Base-by-base conservation (phyloP, 2,329 filamentous ascomycete species). In the Colletotrichum musicola region DNA sequence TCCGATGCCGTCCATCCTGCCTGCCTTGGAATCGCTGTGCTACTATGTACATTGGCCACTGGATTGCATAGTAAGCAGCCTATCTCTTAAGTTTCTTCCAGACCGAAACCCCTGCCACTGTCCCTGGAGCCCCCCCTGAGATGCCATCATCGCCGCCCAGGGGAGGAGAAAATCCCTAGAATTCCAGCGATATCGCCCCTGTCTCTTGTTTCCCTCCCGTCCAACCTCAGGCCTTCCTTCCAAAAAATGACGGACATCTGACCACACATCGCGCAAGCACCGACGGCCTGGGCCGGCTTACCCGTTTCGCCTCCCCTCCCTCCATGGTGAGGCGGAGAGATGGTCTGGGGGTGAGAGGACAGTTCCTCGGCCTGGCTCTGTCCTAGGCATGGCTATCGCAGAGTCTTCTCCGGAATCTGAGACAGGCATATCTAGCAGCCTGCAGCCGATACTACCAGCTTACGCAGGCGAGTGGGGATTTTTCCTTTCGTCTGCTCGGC, bases 121-220 rank as follows among this genome's bases (percentile, higher is more conserved):
- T 27, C 61, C 55, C 40, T 68, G 54, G 49, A 22, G 53, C 47
- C 25, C 40, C 54, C 65, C 65, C 55, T 59, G n/a, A 42, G 47
- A 64, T 68, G 55, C 61, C 65, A 68, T 68, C 65, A 64, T 55
- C 62, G 38, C 54, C 22, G 30, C 38, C 54, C 56, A 35, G 30
- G 6, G 30, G 30, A 35, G 30, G 30, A 9, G 47, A 49, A 55
- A 49, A 42, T 61, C 64, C 65, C 54, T 68, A 68, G 61, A 35
- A 64, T 68, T 68, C 65, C 65, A 68, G 40, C 35, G 30, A 22
- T n/a, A 10, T 68, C 53, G 61, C 55, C 62, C 65, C 65, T 65
- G 30, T 22, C 40, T 54, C n/a, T 40, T 20, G 20, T 38, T 20
- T 25, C 22, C 30, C 30, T 53, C 40, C 61, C 44, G 38, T 12